phyloP scores from a whole-genome alignment of 2,329 filamentous ascomycete genomes.

The Colletotrichum zoysiae region DNA sequence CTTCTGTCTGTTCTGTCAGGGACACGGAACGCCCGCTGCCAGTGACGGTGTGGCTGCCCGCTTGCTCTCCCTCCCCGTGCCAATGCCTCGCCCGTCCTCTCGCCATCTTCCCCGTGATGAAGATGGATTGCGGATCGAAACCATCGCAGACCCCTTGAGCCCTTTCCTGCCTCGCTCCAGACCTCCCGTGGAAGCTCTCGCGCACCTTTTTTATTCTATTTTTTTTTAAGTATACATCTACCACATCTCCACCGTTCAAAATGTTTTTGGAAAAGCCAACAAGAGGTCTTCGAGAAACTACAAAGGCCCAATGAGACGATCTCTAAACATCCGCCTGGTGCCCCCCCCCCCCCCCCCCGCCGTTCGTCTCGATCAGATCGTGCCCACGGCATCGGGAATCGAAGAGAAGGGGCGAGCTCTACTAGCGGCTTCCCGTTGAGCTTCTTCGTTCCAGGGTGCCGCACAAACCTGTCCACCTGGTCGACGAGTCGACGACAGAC shows the following conservation, averaged over 20 bases:
- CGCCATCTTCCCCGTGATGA: neutral
- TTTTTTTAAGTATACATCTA: neutral
- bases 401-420: neutral
- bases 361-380: conserved; percentile 31
- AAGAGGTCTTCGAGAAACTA: neutral
- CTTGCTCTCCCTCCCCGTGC: neutral
- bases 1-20: conserved; percentile 1
- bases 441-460: neutral
- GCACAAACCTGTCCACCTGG: neutral
- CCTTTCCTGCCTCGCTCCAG: neutral
- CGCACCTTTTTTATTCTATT: neutral
- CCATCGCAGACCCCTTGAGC: neutral
- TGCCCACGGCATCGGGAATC: conserved; percentile 12
- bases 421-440: conserved; percentile 4
- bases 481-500: conserved; percentile 15
- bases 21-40: conserved; percentile 2
- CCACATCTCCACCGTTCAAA: neutral
- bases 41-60: conserved; percentile 17
- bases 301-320: neutral
- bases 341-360: too few species aligned
- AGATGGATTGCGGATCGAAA: neutral
- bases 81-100: neutral
- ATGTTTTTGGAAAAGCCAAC: neutral
- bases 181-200: neutral
- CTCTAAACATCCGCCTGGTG: neutral